These are phyloP conservation scores for Scutellaria barbata DNA, from an alignment of 257 asterid species.

Conservation along the genomic window DNA sequence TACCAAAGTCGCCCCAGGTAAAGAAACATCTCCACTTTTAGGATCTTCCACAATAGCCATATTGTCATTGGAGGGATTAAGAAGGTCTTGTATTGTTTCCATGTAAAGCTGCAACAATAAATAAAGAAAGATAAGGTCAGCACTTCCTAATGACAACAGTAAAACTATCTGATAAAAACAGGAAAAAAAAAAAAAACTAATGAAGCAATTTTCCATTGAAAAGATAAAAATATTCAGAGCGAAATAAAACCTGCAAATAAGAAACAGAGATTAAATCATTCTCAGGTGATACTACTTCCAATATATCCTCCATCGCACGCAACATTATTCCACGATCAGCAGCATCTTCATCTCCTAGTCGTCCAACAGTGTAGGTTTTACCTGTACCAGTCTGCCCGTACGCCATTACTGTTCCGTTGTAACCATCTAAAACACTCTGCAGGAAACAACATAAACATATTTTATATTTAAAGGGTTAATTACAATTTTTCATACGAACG, in stretches of 20 bases:
- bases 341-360: conserved; percentile 80
- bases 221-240: conserved; percentile 4
- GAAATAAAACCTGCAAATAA: conserved; percentile 72
- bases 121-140: conserved; percentile 19
- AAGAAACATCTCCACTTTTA: conserved; percentile 80
- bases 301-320: conserved; percentile 89
- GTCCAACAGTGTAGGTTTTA: conserved; percentile 88
- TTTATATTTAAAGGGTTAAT: neutral
- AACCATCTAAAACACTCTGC: conserved; percentile 96
- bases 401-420: conserved; percentile 94
- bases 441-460: conserved; percentile 11
- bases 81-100: conserved; percentile 91
- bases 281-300: conserved; percentile 62
- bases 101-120: conserved; percentile 71
- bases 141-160: neutral
- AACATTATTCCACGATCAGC: conserved; percentile 90
- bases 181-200: neutral
- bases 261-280: conserved; percentile 72
- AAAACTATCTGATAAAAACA: conserved; percentile 21
- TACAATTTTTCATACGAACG: too few species aligned
- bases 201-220: neutral
- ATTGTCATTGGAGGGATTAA: conserved; percentile 72
- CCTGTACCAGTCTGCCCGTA: conserved; percentile 99
- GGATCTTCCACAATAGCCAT: conserved; percentile 79
- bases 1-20: conserved; percentile 76